phyloP scores from a whole-genome alignment of 202 grass and related monocot genomes.

The Saccharum hybrid region DNA sequence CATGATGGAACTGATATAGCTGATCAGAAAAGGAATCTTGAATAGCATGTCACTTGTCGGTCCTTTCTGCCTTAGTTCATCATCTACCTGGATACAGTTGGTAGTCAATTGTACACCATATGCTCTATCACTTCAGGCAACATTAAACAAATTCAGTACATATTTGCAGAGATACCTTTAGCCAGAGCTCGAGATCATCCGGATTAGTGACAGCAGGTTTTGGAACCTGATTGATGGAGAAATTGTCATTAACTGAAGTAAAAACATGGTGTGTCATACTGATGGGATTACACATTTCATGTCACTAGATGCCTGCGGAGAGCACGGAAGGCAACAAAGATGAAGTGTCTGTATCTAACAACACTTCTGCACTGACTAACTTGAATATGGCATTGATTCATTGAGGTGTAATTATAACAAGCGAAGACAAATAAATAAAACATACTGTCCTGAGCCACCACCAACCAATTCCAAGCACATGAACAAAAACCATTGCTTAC shows the following conservation, averaged over 20 bases:
- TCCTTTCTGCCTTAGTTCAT: constrained; percentile 90
- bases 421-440: not conserved
- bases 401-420: not conserved
- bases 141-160: not conserved
- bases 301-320: not conserved
- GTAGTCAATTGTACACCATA: constrained; percentile 23
- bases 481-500: constrained; percentile 61
- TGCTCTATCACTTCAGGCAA: not conserved
- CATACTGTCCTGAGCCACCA: not conserved
- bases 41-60: constrained; percentile 95
- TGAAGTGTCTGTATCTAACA: not conserved
- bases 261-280: not conserved
- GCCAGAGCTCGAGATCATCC: constrained; percentile 87
- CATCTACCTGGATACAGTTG: constrained; percentile 68
- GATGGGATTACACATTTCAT: not conserved
- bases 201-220: constrained; percentile 83
- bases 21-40: constrained; percentile 92
- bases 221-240: constrained; percentile 64
- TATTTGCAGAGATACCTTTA: constrained; percentile 70
- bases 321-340: constrained; percentile 19
- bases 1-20: constrained; percentile 94
- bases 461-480: constrained; percentile 10
- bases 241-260: constrained; percentile 31
- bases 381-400: not conserved
- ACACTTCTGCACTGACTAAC: constrained; percentile 18